These are phyloP conservation scores for Russula sp. DNA, from an alignment of 768 basidiomycete species.

Conservation along the genomic window DNA sequence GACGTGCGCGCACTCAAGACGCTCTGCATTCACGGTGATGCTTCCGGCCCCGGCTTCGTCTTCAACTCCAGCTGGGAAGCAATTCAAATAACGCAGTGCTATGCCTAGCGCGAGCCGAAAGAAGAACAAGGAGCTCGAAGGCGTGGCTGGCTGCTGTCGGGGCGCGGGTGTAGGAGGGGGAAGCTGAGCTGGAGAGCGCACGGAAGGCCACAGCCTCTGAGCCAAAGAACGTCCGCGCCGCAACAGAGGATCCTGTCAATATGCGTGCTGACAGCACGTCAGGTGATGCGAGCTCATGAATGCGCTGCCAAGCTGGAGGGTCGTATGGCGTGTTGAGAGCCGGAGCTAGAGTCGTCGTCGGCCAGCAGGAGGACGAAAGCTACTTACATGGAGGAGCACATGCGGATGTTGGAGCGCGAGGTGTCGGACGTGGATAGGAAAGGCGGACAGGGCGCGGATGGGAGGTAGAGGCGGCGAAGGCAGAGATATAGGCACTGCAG, in stretches of 20 bases:
- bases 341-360: constrained; percentile 48
- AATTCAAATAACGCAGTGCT: background rate
- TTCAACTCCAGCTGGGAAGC: too few species aligned
- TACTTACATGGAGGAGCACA: background rate
- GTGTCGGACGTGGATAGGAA: background rate
- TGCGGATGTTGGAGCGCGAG: constrained; percentile 10
- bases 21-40: too few species aligned
- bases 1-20: too few species aligned
- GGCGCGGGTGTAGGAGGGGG: constrained; percentile 43
- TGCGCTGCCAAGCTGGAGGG: constrained; percentile 31
- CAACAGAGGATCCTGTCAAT: constrained; percentile 11
- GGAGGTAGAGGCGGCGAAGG: too few species aligned
- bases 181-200: constrained; percentile 52
- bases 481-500: too few species aligned
- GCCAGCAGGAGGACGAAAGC: constrained; percentile 38
- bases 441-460: too few species aligned
- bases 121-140: too few species aligned
- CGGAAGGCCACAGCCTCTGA: constrained; percentile 37
- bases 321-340: too few species aligned
- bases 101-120: constrained; percentile 40
- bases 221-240: constrained; percentile 44
- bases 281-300: background rate
- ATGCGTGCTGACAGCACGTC: background rate
- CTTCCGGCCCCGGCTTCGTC: too few species aligned
- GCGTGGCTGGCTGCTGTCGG: constrained; percentile 50